A percentile compares a stretch with the other conserved stretches of the same genome.
Conservation (phyloP, 2,329 filamentous ascomycete genomes). For the Botrytis fabae region DNA sequence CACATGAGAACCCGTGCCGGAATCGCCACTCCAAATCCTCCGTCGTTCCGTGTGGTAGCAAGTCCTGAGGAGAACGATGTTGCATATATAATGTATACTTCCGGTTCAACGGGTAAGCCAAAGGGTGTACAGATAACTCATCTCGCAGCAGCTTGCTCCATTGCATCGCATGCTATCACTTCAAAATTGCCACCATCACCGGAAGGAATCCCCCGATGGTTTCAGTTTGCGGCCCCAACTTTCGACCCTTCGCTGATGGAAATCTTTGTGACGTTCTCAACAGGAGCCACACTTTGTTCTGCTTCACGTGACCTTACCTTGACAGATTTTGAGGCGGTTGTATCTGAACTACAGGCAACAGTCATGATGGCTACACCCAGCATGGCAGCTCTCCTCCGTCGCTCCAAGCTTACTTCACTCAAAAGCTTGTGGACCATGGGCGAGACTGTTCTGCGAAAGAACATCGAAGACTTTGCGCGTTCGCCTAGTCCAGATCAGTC, state of each 20-base stretch:
- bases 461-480: slow-evolving; percentile 14
- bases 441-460: slow-evolving; percentile 15
- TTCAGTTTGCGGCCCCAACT: slow-evolving; percentile 11
- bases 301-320: slow-evolving; percentile 11
- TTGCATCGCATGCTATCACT: slow-evolving; percentile 6
- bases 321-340: slow-evolving; percentile 10
- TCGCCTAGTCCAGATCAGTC: background rate
- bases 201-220: slow-evolving; percentile 3
- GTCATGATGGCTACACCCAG: slow-evolving; percentile 18
- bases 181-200: background rate
- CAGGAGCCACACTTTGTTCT: slow-evolving; percentile 16
- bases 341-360: slow-evolving; percentile 15
- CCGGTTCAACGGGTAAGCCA: slow-evolving; percentile 27
- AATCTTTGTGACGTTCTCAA: slow-evolving; percentile 33
- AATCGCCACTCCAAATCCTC: background rate
- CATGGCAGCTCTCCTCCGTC: slow-evolving; percentile 15
- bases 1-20: background rate
- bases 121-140: slow-evolving; percentile 43
- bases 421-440: slow-evolving; percentile 15
- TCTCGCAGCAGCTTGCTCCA: slow-evolving; percentile 24
- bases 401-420: background rate
- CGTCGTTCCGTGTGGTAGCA: background rate
- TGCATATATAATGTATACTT: slow-evolving; percentile 26
- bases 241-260: slow-evolving; percentile 39
- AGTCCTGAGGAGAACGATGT: slow-evolving; percentile 6